Percentiles rank a stretch among this genome's conserved stretches.
phyloP scores from a whole-genome alignment of 768 basidiomycete species.

The Xanthoconium stramineum region DNA sequence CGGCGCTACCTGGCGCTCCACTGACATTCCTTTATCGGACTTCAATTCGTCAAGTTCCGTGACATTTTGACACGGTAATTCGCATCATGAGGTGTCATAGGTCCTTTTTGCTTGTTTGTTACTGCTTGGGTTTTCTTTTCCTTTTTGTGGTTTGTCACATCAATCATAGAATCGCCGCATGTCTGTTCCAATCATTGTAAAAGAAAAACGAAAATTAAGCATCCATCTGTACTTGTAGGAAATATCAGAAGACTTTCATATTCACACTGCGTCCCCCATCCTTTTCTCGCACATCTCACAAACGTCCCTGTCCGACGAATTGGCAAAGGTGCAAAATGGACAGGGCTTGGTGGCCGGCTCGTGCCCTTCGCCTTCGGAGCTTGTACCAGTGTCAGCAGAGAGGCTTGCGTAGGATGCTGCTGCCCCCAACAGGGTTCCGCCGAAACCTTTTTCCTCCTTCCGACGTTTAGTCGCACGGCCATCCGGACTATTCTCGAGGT shows the following conservation, averaged over 20 bases:
- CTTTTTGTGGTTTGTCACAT: constrained; percentile 26
- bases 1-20: constrained; percentile 19
- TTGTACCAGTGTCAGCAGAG: constrained; percentile 31
- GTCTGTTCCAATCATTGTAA: constrained; percentile 20
- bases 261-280: constrained; percentile 33
- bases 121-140: constrained; percentile 20
- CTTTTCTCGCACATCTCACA: constrained; percentile 46
- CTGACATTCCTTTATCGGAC: constrained; percentile 27
- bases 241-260: neutral
- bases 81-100: constrained; percentile 22
- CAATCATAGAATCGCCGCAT: constrained; percentile 29
- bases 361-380: constrained; percentile 32
- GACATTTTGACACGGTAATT: constrained; percentile 8
- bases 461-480: constrained; percentile 39
- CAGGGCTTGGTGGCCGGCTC: constrained; percentile 43
- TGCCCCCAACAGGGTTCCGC: constrained; percentile 66
- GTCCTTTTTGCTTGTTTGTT: constrained; percentile 23
- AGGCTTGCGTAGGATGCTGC: constrained; percentile 28
- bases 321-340: constrained; percentile 56
- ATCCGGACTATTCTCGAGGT: constrained; percentile 49
- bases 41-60: constrained; percentile 22
- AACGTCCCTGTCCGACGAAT: constrained; percentile 38
- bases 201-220: constrained; percentile 14
- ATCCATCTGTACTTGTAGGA: too few relatives aligned
- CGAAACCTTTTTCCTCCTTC: constrained; percentile 64